Conservation (phyloP, 78 protist genomes). For the slime mould (Dictyostelium discoideum) region dicty_2.7 NC_007091.3:3579501-3580000, state of each 20-base stretch:
- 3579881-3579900: background rate
- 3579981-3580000: background rate
- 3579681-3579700: background rate
- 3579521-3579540: background rate
- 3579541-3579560: background rate
- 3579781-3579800: background rate
- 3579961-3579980: background rate
- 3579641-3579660: background rate
- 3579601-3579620: background rate
- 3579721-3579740: background rate
- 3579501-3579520: background rate
- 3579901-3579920: background rate
- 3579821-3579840: conserved; percentile 3
- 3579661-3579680: background rate
- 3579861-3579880: background rate
- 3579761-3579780: background rate
- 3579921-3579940: background rate
- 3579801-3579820: background rate
- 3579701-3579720: background rate
- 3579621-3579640: background rate
- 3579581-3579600: background rate
- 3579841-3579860: background rate
- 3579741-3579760: background rate
- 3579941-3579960: background rate
- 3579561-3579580: background rate